phyloP scores from a whole-genome alignment of 225 moss, liverwort and hornwort genomes.

The Climacium dendroides region DNA sequence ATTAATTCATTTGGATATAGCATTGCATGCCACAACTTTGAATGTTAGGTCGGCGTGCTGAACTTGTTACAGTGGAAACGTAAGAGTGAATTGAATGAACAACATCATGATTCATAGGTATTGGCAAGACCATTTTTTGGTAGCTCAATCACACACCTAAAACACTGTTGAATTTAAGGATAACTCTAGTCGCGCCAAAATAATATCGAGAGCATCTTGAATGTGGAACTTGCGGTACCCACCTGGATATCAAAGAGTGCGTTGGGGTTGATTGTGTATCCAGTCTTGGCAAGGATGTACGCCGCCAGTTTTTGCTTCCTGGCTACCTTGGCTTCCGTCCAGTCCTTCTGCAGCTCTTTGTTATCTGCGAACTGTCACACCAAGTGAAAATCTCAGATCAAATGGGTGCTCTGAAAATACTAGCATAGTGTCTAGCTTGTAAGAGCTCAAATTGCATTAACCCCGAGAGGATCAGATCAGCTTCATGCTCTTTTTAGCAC shows the following conservation, averaged over 20 bases:
- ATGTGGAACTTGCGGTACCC: neutral
- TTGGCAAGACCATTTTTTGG: neutral
- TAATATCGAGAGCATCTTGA: neutral
- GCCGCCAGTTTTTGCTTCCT: slow-evolving; percentile 72
- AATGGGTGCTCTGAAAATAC: neutral
- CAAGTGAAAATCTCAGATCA: neutral
- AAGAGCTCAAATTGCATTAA: neutral
- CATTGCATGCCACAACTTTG: neutral
- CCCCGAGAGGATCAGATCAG: neutral
- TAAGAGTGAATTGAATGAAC: neutral
- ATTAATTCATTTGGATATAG: neutral
- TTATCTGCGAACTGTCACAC: slow-evolving; percentile 63
- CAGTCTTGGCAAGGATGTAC: slow-evolving; percentile 75
- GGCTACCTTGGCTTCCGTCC: slow-evolving; percentile 67
- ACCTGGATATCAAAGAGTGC: slow-evolving; percentile 93
- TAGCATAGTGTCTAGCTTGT: neutral
- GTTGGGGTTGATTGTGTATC: slow-evolving; percentile 70
- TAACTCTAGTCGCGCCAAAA: neutral
- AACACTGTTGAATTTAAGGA: neutral
- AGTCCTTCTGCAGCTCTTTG: slow-evolving; percentile 71
- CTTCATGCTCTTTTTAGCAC: neutral
- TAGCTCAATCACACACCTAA: neutral
- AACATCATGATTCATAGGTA: neutral
- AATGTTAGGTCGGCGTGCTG: neutral
- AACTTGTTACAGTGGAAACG: neutral